Evolutionary conservation across 1,284 basidiomycete genomes (phyloP).

Genomic region (Meripilus lineatus): DNA sequence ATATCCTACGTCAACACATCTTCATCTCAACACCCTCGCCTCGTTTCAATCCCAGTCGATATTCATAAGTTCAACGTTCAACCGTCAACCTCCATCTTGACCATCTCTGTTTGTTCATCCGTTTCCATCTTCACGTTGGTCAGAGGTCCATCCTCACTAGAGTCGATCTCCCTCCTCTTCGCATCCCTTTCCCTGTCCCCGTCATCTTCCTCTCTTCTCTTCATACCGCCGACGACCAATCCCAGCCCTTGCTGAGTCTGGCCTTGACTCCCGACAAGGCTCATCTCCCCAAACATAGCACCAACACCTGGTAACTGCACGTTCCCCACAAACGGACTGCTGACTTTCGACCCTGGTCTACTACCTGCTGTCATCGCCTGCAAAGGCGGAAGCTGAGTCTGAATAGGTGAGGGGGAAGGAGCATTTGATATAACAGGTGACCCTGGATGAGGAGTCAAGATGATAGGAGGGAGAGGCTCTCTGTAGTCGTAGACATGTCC

Average conservation of each 20-base stretch:
- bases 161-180: neutral
- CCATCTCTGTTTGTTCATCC: neutral
- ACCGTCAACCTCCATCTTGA: neutral
- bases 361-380: neutral
- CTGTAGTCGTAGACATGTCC: constrained; percentile 4
- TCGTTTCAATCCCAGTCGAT: too few relatives aligned
- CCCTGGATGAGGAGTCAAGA: too few relatives aligned
- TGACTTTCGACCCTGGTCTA: neutral
- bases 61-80: too few relatives aligned
- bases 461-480: constrained; percentile 15
- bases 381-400: neutral
- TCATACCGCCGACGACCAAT: neutral
- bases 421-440: constrained; percentile 15
- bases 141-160: neutral
- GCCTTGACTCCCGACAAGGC: neutral
- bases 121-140: neutral
- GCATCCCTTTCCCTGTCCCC: neutral
- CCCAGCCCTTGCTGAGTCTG: too few relatives aligned
- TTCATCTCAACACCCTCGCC: too few relatives aligned
- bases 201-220: neutral
- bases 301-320: neutral
- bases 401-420: constrained; percentile 20
- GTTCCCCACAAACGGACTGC: neutral
- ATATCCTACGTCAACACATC: too few relatives aligned
- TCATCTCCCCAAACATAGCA: neutral